Evolutionary conservation across 2,329 filamentous ascomycete species (phyloP), one percentile per base, ranked within the genome.

Genomic region (Hypoxylon rubiginosum): DNA sequence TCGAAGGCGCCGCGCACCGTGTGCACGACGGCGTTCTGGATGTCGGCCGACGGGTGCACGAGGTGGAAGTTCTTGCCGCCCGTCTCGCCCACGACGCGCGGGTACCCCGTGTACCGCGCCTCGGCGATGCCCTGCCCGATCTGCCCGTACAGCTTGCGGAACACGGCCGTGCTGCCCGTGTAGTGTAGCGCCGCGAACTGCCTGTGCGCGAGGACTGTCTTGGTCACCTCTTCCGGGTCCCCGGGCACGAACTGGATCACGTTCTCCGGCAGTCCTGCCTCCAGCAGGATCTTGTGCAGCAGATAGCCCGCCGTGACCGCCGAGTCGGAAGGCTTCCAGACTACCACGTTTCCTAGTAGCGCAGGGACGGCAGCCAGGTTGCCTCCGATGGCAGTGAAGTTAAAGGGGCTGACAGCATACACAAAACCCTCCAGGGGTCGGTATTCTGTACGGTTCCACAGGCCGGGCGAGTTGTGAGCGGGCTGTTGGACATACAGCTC

Each of bases 221-320:
- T 89, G 62, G 94, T 97, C 64, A 97, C 88, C 79, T 93, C 89
- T 62, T 91, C 92, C 3, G 95, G 92, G 75, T 97, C 90, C 61
- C 95, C 95, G 3, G 94, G 94, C 10, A 97, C 88, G 78, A 97
- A 97, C 80, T 97, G 95, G 70, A 98, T 93, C 56, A 97, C 95
- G 72, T 95, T 90, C 74, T 89, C 88, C 41, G 95, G 95, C 55
- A 98, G 88, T 43, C 95, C 95, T 28, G 95, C 94, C 82, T 98
- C 95, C 26, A 96, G 83, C 15, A 98, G 86, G 78, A 97, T 97
- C 78, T 94, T 87, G 84, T 97, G 94, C 48, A 97, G 84, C 60
- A 98, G 84, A 89, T 92, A 97, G 84, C 94, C 97, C 68, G 92
- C 94, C n/a, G 91, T 91, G 68, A 97, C 92, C 39, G 94, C 92